phyloP scores from a whole-genome alignment of 2,329 filamentous ascomycete genomes.

The Endoconidiophora laricicola region DNA sequence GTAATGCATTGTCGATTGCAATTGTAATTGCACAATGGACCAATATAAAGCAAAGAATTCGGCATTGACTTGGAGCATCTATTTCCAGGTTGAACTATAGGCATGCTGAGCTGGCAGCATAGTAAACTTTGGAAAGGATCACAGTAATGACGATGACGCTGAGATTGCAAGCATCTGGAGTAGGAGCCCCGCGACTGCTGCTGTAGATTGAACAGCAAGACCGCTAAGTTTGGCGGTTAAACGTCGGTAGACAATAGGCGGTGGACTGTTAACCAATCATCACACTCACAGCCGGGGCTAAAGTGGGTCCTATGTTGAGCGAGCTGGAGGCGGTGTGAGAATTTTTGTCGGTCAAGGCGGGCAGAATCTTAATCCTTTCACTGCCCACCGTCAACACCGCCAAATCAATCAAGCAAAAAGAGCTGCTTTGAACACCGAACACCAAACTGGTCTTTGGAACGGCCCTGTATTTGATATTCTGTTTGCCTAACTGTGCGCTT shows the following conservation, averaged over 20 bases:
- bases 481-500: too few relatives aligned
- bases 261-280: slow-evolving; percentile 9
- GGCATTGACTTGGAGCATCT: too few relatives aligned
- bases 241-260: slow-evolving; percentile 8
- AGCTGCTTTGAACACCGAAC: not conserved
- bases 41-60: too few relatives aligned
- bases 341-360: slow-evolving; percentile 26
- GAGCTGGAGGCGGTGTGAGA: slow-evolving; percentile 23
- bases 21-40: too few relatives aligned
- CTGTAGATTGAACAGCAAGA: not conserved
- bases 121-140: not conserved
- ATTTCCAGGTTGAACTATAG: too few relatives aligned
- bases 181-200: slow-evolving; percentile 5
- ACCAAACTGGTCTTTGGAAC: not conserved
- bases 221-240: slow-evolving; percentile 5
- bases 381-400: not conserved
- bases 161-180: not conserved
- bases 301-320: not conserved
- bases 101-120: slow-evolving; percentile 7
- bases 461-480: too few relatives aligned
- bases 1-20: too few relatives aligned
- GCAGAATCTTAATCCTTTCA: slow-evolving; percentile 21
- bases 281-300: not conserved
- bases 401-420: not conserved
- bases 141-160: slow-evolving; percentile 2